Evolutionary conservation across 257 asterid genomes (phyloP), one percentile per base, ranked within the genome.

Genomic region (Solanum rostratum): DNA sequence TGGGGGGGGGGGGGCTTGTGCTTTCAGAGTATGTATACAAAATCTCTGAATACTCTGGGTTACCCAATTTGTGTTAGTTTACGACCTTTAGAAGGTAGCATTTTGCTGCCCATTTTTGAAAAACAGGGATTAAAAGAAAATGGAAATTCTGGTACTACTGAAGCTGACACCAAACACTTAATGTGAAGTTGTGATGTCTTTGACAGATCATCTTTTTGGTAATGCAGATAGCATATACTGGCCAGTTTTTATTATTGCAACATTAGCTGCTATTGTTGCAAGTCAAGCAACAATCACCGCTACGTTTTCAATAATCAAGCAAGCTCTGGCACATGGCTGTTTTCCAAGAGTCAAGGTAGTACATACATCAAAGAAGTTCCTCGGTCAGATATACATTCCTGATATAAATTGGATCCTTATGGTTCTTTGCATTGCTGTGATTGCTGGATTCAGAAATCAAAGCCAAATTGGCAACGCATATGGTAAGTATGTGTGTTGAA

Each of bases 211-310:
- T 70, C 49, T 29, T 46, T 83, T 76, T 39, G 37, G 65, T 81
- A 20, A 39, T 87, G 93, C 95, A 96, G 99, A 90, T 0, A 90
- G 87, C 86, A 89, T 96, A 62, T 95, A 95, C 88, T 96, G 99
- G 99, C 99, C 99, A 11, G 92, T 93, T 55, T 92, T 96, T 84
- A 76, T 95, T 19, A 70, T 96, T 79, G 99, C 99, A 41, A 96
- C 99, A 82, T 88, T 95, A 74, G 99, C 99, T 83, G 99, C 98
- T 74, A 68, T 93, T 52, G 99, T 96, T 68, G 99, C 98, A 66
- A 96, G 99, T 89, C 99, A 96, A 89, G 99, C 98, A 84, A 94
- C 98, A 27, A 91, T 96, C 88, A 89, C 98, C 27, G 99, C 99
- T 74, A 91, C 98, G 1, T 96, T 96, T 88, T 96, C 98, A 37